Evolutionary conservation across 306 rosid genomes (phyloP), one percentile per base, ranked within the genome.

Genomic region (Dryas octopetala): DNA sequence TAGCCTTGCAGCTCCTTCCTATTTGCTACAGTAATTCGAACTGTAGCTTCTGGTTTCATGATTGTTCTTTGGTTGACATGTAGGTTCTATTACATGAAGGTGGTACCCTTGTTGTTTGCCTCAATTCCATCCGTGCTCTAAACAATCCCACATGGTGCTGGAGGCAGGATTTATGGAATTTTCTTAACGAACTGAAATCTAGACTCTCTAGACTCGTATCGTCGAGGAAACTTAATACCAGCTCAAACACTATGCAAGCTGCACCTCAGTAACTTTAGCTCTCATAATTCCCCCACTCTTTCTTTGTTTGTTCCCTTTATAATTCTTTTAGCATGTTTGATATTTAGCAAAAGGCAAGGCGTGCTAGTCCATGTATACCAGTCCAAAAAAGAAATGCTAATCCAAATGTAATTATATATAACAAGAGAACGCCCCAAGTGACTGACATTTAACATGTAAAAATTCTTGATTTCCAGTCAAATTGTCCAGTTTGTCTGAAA

Each of bases 81-180:
- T 89, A 95, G 97, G 99, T 95, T 70, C 99, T 92, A 68, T 87
- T 92, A 74, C 99, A 95, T 23, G 99, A 95, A 84, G 99, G 97
- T 12, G 99, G 99, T 73, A 87, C 99, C 51, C 91, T 95, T 67
- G 91, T 92, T 61, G 99, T 95, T 19, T 95, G 99, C 77, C 93
- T 92, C 74, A 95, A 95, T 80, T 92, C 99, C 57, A 79, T 95
- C 81, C 97, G 99, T 12, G 97, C 87, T 74, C 83, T 95, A 51
- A 86, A 86, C 73, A 83, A 88, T 28, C 99, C 99, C 19, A 67
- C 93, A 53, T 90, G 99, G 97, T 90, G 93, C 43, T 95, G 97
- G 97, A 89, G 79, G 80, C 96, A 85, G 47, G 97, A 92, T 74
- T 43, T 92, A 8, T 61, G 62, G 54, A 73, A 80, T 68, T 79